Base-by-base conservation (phyloP, 805 yeast species). In the Yarrowia hollandica region DNA sequence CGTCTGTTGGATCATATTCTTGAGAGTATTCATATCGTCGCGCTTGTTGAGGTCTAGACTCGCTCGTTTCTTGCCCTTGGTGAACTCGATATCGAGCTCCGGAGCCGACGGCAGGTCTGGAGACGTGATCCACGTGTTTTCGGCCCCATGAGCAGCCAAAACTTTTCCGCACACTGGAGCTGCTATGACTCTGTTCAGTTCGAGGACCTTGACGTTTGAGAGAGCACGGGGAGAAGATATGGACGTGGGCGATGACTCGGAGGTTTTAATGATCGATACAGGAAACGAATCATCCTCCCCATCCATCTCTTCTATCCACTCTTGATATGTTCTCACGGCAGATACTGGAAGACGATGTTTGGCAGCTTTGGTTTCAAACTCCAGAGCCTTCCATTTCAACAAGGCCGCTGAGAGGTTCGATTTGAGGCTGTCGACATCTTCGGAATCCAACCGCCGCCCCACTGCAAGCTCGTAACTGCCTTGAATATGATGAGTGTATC, bases 151-250 rank as follows among this genome's bases (percentile, higher is more conserved):
- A 8, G 52, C 52, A 1, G 35, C 52, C 4, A 44, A 25, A 3
- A 44, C 52, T 9, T 44, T 44, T 2, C 52, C 52, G 14, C 52
- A 44, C 3, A 44, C 52, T 8, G 52, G 52, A 11, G 52, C 52
- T 19, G 52, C 52, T 2, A 44, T 44, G 4, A 44, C 52, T 19
- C 52, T 18, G 35, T 44, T 44, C 6, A 44, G 52, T 44, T 44
- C 52, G 23, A 44, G 10, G 10, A 44, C 35, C 14, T 44, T 44
- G 14, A 12, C 14, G 9, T 25, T 25, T 5, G 52, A 44, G 8
- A 44, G 12, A 19, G 52, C 19, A 8, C 18, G 34, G 5, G 35
- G 35, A 3, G 19, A 18, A 14, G 22, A 11, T 4, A 19, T 0
- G 2, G 35, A 35, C 9, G 18, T 44, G 2, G 5, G 16, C 1